phyloP scores from a whole-genome alignment of 768 basidiomycete genomes.

The Phaffia tasmanica region DNA sequence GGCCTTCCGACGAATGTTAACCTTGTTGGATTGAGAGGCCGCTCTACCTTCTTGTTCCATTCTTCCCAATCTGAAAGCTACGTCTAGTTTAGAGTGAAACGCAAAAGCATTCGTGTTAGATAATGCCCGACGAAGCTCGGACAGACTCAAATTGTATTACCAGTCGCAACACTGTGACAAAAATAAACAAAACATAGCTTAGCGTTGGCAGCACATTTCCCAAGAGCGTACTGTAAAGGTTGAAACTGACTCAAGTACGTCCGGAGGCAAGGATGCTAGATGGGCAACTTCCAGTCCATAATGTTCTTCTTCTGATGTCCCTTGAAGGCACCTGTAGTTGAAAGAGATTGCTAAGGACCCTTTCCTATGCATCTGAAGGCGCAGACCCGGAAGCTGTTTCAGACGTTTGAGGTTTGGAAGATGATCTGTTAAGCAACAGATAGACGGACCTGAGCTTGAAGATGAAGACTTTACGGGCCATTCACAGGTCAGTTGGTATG shows the following conservation, averaged over 20 bases:
- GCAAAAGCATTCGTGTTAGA: not conserved
- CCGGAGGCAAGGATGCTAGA: slow-evolving; percentile 68
- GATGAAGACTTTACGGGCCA: slow-evolving; percentile 6
- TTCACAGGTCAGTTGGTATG: not conserved
- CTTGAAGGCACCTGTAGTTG: slow-evolving; percentile 9
- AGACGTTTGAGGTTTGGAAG: not conserved
- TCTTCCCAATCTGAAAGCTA: slow-evolving; percentile 7
- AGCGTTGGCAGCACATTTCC: slow-evolving; percentile 48
- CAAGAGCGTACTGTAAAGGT: slow-evolving; percentile 43
- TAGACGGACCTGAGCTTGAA: slow-evolving; percentile 9
- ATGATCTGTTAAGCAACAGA: not conserved
- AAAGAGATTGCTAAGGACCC: not conserved
- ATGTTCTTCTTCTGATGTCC: slow-evolving; percentile 10
- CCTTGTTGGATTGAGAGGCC: slow-evolving; percentile 7
- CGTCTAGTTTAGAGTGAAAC: slow-evolving; percentile 5
- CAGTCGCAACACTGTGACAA: slow-evolving; percentile 58
- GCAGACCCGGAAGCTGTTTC: no score
- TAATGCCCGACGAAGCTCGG: not conserved
- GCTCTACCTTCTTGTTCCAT: slow-evolving; percentile 11
- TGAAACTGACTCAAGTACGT: slow-evolving; percentile 56
- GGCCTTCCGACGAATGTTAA: slow-evolving; percentile 11
- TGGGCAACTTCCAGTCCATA: slow-evolving; percentile 62
- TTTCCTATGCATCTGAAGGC: not conserved
- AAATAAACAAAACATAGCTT: slow-evolving; percentile 49
- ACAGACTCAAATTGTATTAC: slow-evolving; percentile 39